phyloP scores from a whole-genome alignment of 2,329 filamentous ascomycete genomes.

The Nothopassalora personata region DNA sequence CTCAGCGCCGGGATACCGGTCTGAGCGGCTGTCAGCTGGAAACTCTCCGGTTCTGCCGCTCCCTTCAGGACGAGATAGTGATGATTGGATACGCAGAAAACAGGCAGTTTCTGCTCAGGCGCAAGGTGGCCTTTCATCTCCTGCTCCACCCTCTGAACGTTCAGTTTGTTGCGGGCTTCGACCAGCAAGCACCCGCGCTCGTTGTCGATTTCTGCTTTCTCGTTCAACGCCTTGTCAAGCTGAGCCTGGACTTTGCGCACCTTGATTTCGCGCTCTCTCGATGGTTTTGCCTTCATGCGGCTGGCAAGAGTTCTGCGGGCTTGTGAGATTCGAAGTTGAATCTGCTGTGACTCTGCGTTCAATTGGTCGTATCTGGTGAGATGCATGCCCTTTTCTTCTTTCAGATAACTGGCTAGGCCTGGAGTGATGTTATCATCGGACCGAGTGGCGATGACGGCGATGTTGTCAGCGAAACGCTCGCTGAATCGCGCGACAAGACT shows the following conservation, averaged over 20 bases:
- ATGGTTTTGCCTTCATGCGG: neutral
- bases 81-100: constrained; percentile 23
- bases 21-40: constrained; percentile 3
- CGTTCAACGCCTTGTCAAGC: neutral
- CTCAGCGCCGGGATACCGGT: constrained; percentile 25
- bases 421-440: constrained; percentile 1
- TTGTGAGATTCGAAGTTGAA: too few relatives aligned
- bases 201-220: neutral
- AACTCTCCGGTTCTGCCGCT: neutral
- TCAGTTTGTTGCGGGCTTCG: constrained; percentile 13
- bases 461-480: neutral
- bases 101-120: neutral
- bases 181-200: constrained; percentile 13
- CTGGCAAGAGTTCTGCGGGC: too few relatives aligned
- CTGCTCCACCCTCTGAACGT: too few relatives aligned
- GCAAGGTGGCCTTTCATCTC: constrained; percentile 9
- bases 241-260: neutral
- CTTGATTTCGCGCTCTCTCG: neutral
- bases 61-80: constrained; percentile 24
- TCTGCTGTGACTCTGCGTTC: too few relatives aligned
- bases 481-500: constrained; percentile 2
- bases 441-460: constrained; percentile 7
- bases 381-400: neutral
- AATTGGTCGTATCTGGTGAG: neutral
- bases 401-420: neutral